These are phyloP conservation scores for Physcia stellaris DNA, from an alignment of 495 filamentous ascomycete species.

Conservation along the genomic window DNA sequence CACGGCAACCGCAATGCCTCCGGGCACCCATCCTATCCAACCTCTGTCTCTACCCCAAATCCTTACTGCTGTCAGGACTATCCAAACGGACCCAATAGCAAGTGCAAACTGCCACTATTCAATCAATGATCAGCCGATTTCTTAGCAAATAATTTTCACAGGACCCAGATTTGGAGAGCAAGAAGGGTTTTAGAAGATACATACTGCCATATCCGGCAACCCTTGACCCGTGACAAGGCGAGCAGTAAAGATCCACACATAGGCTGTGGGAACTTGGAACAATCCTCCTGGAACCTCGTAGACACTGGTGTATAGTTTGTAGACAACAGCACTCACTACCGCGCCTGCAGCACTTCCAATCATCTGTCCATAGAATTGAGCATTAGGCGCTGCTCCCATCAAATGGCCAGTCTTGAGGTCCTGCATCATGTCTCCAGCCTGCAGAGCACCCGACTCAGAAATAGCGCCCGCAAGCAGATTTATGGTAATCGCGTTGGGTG, in stretches of 20 bases:
- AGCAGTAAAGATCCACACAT: constrained; percentile 95
- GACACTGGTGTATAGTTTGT: constrained; percentile 79
- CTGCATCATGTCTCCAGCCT: constrained; percentile 97
- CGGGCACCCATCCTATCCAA: constrained; percentile 48
- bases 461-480: constrained; percentile 94
- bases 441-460: constrained; percentile 72
- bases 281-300: constrained; percentile 76
- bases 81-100: constrained; percentile 56
- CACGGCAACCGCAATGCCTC: constrained; percentile 90
- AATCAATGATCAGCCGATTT: too few relatives aligned
- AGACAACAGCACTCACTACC: constrained; percentile 73
- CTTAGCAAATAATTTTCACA: too few relatives aligned
- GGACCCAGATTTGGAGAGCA: too few relatives aligned
- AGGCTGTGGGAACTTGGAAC: constrained; percentile 88
- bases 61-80: constrained; percentile 51
- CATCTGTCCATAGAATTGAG: constrained; percentile 93
- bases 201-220: constrained; percentile 70
- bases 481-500: constrained; percentile 71
- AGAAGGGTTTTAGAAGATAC: too few relatives aligned
- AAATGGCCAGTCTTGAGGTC: constrained; percentile 96
- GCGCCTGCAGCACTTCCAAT: constrained; percentile 85
- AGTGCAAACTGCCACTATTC: constrained; percentile 60
- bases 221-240: constrained; percentile 88
- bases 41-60: constrained; percentile 34
- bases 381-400: constrained; percentile 78